Evolutionary conservation across 2,329 filamentous ascomycete genomes (phyloP), one percentile per base, ranked within the genome.

Genomic region (Phyllosticta citriasiana): DNA sequence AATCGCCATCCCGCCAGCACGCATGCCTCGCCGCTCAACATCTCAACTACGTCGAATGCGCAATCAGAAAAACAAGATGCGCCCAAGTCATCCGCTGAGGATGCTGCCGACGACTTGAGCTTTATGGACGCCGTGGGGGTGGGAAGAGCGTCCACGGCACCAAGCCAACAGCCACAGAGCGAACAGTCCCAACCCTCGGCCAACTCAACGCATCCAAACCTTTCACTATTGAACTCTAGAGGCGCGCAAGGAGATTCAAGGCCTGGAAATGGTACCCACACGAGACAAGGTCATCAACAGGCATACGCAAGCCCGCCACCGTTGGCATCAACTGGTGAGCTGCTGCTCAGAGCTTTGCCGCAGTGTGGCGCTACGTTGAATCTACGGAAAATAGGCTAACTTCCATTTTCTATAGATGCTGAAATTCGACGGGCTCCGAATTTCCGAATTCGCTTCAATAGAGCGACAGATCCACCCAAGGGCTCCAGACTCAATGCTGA

Each of bases 1-100:
- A 70, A 71, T 68, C 68, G 67, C 57, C 64, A 26, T 19, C 14
- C 52, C 65, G 40, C 63, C 67, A 30, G 61, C 26, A 26, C 52
- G 53, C 55, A 51, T 7, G 19, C 40, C 25, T 26, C 27, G 14
- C 4, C 8, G 9, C 27, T 3, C 12, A 19, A 24, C 22, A 6
- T 14, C 30, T 25, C 33, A 9, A 40, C 2, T 26, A 16, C 26
- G n/a, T 7, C 47, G 2, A 7, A 16, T n/a, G 14, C 12, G 40
- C 40, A 16, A 7, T n/a, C 40, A 16, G 40, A n/a, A 7, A n/a
- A 14, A n/a, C 16, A 7, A n/a, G 5, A n/a, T n/a, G 4, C 40
- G 14, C 4, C 40, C 7, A 5, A 47, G 7, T 4, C 40, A 47
- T 7, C 40, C 6, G 12, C 40, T 1, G n/a, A n/a, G 40, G 40